These are phyloP conservation scores for Phoma herbarum DNA, from an alignment of 2,329 filamentous ascomycete species.

Conservation along the genomic window DNA sequence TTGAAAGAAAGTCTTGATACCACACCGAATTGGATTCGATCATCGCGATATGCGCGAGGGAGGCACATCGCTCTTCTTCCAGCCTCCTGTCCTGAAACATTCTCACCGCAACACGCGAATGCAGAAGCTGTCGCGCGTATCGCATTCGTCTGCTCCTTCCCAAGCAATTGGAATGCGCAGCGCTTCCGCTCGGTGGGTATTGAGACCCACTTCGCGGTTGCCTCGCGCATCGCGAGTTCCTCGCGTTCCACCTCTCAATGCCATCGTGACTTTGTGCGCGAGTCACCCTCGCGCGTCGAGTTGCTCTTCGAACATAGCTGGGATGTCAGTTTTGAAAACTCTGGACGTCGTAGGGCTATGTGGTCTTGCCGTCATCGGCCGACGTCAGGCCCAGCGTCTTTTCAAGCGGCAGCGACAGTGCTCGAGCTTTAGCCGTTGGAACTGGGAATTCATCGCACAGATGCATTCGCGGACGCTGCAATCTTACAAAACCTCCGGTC, in stretches of 20 bases:
- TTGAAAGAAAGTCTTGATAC: too few relatives aligned
- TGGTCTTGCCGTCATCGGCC: constrained; percentile 7
- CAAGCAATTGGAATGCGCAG: not conserved
- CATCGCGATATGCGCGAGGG: not conserved
- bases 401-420: not conserved
- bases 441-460: not conserved
- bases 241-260: too few relatives aligned
- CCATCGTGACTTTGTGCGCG: not conserved
- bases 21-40: not conserved
- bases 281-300: not conserved
- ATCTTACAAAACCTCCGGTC: not conserved
- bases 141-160: too few relatives aligned
- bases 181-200: not conserved
- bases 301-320: too few relatives aligned
- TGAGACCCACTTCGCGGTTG: not conserved
- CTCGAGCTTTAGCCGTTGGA: constrained; percentile 8
- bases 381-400: not conserved
- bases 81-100: not conserved
- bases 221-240: not conserved
- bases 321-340: too few relatives aligned
- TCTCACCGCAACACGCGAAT: not conserved
- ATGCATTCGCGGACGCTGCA: not conserved
- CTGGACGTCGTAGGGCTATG: constrained; percentile 1
- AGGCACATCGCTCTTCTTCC: not conserved
- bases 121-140: not conserved